phyloP scores from a whole-genome alignment of 148 eudicot species.

The Chenopodium formosanum region DNA sequence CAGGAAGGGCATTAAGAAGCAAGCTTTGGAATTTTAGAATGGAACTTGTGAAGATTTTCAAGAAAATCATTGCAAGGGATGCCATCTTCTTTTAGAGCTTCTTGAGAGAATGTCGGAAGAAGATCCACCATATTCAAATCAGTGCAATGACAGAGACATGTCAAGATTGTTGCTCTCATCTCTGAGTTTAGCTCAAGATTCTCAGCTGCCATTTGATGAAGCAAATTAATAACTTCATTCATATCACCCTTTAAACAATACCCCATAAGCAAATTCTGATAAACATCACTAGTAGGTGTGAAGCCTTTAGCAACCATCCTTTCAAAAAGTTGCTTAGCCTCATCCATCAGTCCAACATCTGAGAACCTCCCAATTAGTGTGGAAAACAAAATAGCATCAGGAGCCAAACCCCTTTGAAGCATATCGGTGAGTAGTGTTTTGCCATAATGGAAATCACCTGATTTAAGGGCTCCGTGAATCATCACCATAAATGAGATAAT shows the following conservation, averaged over 20 bases:
- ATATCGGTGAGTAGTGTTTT: conserved; percentile 48
- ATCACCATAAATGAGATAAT: conserved; percentile 51
- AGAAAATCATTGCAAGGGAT: conserved; percentile 52
- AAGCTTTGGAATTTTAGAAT: conserved; percentile 38
- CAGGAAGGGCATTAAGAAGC: conserved; percentile 25
- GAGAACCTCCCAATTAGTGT: conserved; percentile 50
- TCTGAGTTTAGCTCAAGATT: conserved; percentile 53
- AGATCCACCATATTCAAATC: conserved; percentile 41
- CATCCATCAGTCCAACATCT: conserved; percentile 56
- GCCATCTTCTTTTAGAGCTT: conserved; percentile 36
- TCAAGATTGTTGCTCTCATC: conserved; percentile 47
- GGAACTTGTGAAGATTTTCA: conserved; percentile 38
- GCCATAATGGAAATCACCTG: conserved; percentile 54
- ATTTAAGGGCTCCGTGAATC: conserved; percentile 49
- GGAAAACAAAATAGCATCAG: conserved; percentile 51
- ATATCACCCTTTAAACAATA: conserved; percentile 43
- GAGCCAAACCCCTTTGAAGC: conserved; percentile 57
- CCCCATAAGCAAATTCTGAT: conserved; percentile 56
- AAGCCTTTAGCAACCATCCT: conserved; percentile 56
- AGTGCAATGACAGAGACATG: conserved; percentile 43
- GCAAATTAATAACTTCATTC: conserved; percentile 57
- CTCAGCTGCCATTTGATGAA: conserved; percentile 61
- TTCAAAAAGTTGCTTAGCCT: conserved; percentile 54
- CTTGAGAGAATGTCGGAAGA: conserved; percentile 60
- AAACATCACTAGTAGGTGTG: conserved; percentile 44